Evolutionary conservation across 495 filamentous ascomycete genomes (phyloP), one percentile per base, ranked within the genome.

Genomic region (Xylaria flabelliformis): DNA sequence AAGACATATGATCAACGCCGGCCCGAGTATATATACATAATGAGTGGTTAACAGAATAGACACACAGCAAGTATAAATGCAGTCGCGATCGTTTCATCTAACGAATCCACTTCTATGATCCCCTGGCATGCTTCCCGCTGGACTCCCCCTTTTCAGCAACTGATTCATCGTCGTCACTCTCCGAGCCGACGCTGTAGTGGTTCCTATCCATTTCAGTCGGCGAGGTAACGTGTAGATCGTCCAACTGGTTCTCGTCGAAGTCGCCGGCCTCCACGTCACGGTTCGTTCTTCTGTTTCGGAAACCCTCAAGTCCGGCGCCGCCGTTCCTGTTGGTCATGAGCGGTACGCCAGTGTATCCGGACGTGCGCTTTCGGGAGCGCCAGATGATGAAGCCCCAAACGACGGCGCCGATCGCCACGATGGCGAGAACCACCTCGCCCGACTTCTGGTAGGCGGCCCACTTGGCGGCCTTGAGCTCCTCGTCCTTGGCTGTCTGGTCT

Each of bases 401-500:
- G 0, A 79, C 86, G 0, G 95, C 93, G 26, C 90, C 91, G 61
- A 97, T 90, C 50, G 91, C 88, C 32, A 98, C 94, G 41, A 99
- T 88, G 3, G 95, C 89, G 1, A 99, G 88, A 3, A 93, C 95
- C 3, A 95, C 90, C 81, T 97, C 95, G 32, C 96, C 96, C 2
- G 93, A 96, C 73, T 93, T 92, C 78, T 92, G 91, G 79, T 99
- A 99, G 0, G 96, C 96, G 46, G 91, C 89, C 93, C 94, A 96
- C 76, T 95, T 93, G 10, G 96, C 94, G 26, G 93, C 88, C 74
- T 95, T 90, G 17, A 98, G 80, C 79, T 92, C 93, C 70, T 89
- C 86, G 48, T 85, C 75, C 74, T 92, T 87, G 80, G 94, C 91
- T 24, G 88, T 88, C 75, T 95, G 84, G 73, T 93, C 88, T 17